A percentile compares a stretch with the other conserved stretches of the same genome.
Conservation (phyloP, 371 early-diverging fungal species). For the Blakeslea trispora region DNA sequence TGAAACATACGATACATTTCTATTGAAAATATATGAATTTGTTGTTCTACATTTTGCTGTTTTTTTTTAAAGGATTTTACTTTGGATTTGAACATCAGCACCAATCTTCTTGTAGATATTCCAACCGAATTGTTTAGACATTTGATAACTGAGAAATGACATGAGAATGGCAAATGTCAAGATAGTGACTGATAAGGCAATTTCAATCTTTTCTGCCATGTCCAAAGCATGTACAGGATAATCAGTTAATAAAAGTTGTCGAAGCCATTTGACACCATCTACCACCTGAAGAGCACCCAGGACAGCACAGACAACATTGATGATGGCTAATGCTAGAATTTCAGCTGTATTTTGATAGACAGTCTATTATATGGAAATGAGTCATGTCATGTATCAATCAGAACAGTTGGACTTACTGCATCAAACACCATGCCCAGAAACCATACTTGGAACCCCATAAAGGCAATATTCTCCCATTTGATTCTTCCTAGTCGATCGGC, state of each 20-base stretch:
- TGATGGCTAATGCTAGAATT: conserved; percentile 38
- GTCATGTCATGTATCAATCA: conserved; percentile 6
- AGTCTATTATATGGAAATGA: conserved; percentile 30
- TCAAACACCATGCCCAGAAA: conserved; percentile 38
- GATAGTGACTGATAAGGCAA: conserved; percentile 27
- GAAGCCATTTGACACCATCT: conserved; percentile 48
- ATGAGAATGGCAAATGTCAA: conserved; percentile 30
- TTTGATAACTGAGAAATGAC: conserved; percentile 35
- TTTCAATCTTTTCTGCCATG: conserved; percentile 35
- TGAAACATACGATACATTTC: conserved; percentile 51
- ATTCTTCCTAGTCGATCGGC: conserved; percentile 26
- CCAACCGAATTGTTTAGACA: conserved; percentile 44
- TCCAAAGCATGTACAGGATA: conserved; percentile 24
- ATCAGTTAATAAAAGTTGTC: conserved; percentile 17
- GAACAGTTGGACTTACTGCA: conserved; percentile 34
- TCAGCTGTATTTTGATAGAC: conserved; percentile 48
- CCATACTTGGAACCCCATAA: conserved; percentile 35
- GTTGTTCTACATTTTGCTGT: too few species aligned
- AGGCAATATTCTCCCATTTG: conserved; percentile 37
- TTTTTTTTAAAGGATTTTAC: conserved; percentile 17
- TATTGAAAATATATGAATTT: conserved; percentile 6
- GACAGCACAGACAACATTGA: conserved; percentile 48
- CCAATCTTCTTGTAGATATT: conserved; percentile 44
- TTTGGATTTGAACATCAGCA: conserved; percentile 35
- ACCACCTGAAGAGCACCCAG: conserved; percentile 48